phyloP scores from a whole-genome alignment of 108 stramenopile genomes.

The Fistulifera solaris region DNA sequence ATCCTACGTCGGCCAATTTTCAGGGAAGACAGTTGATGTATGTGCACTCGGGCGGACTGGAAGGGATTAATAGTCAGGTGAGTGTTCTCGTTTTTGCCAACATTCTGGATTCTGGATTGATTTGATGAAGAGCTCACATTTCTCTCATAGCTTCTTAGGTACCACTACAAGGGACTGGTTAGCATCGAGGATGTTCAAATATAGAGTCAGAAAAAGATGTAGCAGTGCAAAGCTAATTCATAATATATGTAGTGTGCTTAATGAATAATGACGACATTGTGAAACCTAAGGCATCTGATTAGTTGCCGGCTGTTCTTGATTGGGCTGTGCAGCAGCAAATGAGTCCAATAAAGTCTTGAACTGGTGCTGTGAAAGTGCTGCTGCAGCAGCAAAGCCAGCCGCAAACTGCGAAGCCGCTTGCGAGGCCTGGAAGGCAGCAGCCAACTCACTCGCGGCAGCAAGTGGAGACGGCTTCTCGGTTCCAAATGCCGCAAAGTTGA shows the following conservation, averaged over 20 bases:
- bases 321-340: slow-evolving; percentile 3
- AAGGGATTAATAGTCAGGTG: slow-evolving; percentile 81
- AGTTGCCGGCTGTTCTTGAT: not conserved
- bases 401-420: slow-evolving; percentile 37
- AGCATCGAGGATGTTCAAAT: slow-evolving; percentile 30
- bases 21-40: slow-evolving; percentile 74
- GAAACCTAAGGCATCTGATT: too few species aligned
- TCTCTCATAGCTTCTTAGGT: slow-evolving; percentile 78
- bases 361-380: slow-evolving; percentile 29
- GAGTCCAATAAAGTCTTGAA: slow-evolving; percentile 26
- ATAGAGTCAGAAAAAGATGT: too few species aligned
- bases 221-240: too few species aligned
- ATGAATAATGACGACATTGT: too few species aligned
- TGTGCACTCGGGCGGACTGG: slow-evolving; percentile 86
- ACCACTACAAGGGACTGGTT: slow-evolving; percentile 77
- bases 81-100: slow-evolving; percentile 48
- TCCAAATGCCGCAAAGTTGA: not conserved
- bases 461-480: not conserved
- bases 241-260: too few species aligned
- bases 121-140: slow-evolving; percentile 8
- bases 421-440: slow-evolving; percentile 6
- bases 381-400: slow-evolving; percentile 53
- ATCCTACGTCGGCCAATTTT: slow-evolving; percentile 26
- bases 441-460: slow-evolving; percentile 5
- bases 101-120: too few species aligned